Evolutionary conservation across 2,329 filamentous ascomycete species (phyloP).

Genomic region (Penicillium sp.): DNA sequence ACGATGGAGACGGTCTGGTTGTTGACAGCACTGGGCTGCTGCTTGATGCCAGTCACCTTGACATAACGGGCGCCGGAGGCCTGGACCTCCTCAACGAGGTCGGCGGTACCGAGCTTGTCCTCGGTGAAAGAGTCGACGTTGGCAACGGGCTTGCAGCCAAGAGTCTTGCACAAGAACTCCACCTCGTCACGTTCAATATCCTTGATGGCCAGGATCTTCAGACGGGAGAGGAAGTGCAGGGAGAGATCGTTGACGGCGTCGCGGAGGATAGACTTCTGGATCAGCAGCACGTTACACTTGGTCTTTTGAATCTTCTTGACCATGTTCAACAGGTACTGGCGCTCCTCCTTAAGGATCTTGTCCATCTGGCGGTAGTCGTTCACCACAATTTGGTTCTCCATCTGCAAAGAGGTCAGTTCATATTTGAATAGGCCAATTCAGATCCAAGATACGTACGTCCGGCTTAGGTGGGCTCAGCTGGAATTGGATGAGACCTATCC

Average conservation of each 20-base stretch:
- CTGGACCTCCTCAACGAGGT: conserved; percentile 90
- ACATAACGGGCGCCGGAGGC: conserved; percentile 87
- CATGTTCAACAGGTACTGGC: conserved; percentile 96
- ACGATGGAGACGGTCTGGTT: conserved; percentile 91
- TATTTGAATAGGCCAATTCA: background rate
- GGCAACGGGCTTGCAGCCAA: conserved; percentile 97
- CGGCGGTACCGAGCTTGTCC: conserved; percentile 93
- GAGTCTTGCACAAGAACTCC: conserved; percentile 99
- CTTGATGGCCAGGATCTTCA: conserved; percentile 94
- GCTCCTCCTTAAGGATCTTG: conserved; percentile 99
- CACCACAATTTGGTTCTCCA: conserved; percentile 99
- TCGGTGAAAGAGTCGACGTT: conserved; percentile 98
- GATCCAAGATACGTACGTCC: conserved; percentile 62
- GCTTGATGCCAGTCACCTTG: conserved; percentile 90
- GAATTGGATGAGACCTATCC: conserved; percentile 96
- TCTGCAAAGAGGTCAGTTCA: conserved; percentile 53
- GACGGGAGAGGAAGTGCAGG: conserved; percentile 94
- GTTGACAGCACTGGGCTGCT: conserved; percentile 57
- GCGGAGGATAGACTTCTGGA: conserved; percentile 97
- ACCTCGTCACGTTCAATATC: conserved; percentile 99
- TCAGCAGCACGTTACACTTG: conserved; percentile 97
- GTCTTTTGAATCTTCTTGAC: conserved; percentile 99
- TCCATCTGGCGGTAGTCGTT: conserved; percentile 99
- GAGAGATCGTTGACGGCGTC: conserved; percentile 98
- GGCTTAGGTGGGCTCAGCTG: conserved; percentile 97